phyloP scores from a whole-genome alignment of 139 green algal genomes.

The Diplosphaera chodatii region DNA sequence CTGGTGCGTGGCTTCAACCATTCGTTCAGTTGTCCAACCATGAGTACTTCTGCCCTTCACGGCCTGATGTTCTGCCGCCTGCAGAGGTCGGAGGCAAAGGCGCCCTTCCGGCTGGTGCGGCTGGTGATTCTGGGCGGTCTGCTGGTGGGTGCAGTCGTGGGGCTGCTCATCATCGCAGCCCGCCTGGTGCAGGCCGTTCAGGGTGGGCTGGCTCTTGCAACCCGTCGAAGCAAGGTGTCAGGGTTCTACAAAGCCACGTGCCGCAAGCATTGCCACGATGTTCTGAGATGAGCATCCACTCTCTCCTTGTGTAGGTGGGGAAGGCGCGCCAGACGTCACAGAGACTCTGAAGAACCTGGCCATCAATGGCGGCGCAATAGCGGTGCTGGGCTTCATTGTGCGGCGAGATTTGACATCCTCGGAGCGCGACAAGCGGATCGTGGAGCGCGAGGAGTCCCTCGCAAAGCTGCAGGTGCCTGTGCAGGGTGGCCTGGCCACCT shows the following conservation, averaged over 20 bases:
- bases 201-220: too few relatives aligned
- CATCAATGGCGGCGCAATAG: conserved; percentile 66
- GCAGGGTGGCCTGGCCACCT: too few relatives aligned
- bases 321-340: conserved; percentile 61
- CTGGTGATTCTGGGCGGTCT: conserved; percentile 73
- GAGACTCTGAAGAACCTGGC: conserved; percentile 76
- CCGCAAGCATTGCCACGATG: too few relatives aligned
- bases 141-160: conserved; percentile 54
- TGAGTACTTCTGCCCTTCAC: too few relatives aligned
- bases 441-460: conserved; percentile 74
- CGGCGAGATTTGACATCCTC: conserved; percentile 51
- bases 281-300: too few relatives aligned
- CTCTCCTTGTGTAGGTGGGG: too few relatives aligned
- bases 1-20: too few relatives aligned
- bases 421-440: conserved; percentile 39
- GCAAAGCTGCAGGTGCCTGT: conserved; percentile 64
- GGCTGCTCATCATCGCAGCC: conserved; percentile 69
- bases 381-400: conserved; percentile 63
- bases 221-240: too few relatives aligned
- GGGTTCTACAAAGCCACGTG: too few relatives aligned
- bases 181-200: conserved; percentile 52
- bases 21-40: too few relatives aligned
- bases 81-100: conserved; percentile 33
- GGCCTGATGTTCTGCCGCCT: too few relatives aligned
- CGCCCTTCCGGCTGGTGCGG: conserved; percentile 80